phyloP scores from a whole-genome alignment of 257 asterid genomes.

The Nicotiana benthamiana region DNA sequence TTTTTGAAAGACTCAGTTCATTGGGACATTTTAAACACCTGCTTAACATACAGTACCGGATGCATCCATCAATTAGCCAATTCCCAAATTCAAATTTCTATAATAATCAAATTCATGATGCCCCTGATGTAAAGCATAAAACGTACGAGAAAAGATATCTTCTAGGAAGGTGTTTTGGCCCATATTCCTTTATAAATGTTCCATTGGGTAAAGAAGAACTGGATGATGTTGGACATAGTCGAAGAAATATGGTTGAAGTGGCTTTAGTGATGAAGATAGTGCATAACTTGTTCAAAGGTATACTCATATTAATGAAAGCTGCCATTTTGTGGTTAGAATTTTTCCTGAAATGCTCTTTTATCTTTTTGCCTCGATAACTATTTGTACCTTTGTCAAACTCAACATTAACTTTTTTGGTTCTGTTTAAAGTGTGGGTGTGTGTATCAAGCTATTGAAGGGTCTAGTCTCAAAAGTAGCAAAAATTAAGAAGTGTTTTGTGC shows the following conservation, averaged over 20 bases:
- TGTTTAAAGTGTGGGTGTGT: too few relatives aligned
- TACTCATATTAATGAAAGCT: not conserved
- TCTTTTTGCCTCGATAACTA: not conserved
- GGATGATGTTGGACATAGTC: conserved; percentile 37
- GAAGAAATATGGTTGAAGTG: conserved; percentile 61
- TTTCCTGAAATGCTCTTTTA: not conserved
- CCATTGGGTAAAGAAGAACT: conserved; percentile 40
- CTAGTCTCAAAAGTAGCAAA: not conserved
- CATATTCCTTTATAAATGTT: conserved; percentile 54
- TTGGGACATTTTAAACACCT: conserved; percentile 9
- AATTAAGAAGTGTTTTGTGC: not conserved
- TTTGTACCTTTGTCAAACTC: too few relatives aligned
- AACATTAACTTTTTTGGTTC: too few relatives aligned
- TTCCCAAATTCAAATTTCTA: conserved; percentile 15
- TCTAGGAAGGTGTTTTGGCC: conserved; percentile 44
- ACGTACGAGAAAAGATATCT: conserved; percentile 21
- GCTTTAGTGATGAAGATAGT: conserved; percentile 41
- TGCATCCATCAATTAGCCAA: conserved; percentile 12
- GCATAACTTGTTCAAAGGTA: conserved; percentile 48
- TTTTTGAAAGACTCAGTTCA: conserved; percentile 10
- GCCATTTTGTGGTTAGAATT: not conserved
- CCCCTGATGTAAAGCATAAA: conserved; percentile 2
- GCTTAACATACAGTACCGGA: conserved; percentile 13
- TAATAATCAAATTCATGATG: not conserved
- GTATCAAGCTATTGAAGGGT: not conserved